Evolutionary conservation across 176 grass and related monocot species (phyloP), one percentile per base, ranked within the genome.

Genomic region (Puccinellia tenuiflora): DNA sequence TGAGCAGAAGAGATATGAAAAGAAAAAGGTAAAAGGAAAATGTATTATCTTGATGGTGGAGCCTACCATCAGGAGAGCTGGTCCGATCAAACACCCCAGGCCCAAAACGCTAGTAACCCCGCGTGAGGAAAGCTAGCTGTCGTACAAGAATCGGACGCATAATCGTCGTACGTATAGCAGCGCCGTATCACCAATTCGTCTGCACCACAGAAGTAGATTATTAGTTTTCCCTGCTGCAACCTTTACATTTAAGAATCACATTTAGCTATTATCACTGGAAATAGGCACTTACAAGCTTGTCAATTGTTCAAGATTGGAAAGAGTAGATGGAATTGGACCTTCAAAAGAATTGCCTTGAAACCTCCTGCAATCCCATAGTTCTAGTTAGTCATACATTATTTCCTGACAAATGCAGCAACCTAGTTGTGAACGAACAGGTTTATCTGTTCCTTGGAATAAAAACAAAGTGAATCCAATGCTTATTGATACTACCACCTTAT

Each of bases 271-370:
- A 31, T 15, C 21, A 63, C 60, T 2, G 2, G 60, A 0, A 63
- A 63, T 63, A 63, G 60, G 28, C 5, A 76, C 51, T 76, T 38
- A 37, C 20, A 76, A 64, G 77, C 13, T 79, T 42, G 62, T 79
- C 82, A 96, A 70, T 66, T 75, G 81, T 66, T 11, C 71, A 37
- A 96, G 90, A 50, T 87, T 92, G 3, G 86, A 86, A 51, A 92
- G 13, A 34, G 70, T 96, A 38, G 83, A 68, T 53, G 93, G 93
- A 81, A 96, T 90, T 53, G 90, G 90, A 55, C 90, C 88, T 86
- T 84, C 13, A 56, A 92, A 90, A 76, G 86, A 91, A 84, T 87
- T 96, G 47, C 90, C 90, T 68, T 96, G 90, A 47, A 96, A 86
- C 42, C 79, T 76, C 90, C 90, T 96, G 54, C 38, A 68, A 76